Conservation (phyloP, 805 yeast genomes). For the Yarrowia porcina region DNA sequence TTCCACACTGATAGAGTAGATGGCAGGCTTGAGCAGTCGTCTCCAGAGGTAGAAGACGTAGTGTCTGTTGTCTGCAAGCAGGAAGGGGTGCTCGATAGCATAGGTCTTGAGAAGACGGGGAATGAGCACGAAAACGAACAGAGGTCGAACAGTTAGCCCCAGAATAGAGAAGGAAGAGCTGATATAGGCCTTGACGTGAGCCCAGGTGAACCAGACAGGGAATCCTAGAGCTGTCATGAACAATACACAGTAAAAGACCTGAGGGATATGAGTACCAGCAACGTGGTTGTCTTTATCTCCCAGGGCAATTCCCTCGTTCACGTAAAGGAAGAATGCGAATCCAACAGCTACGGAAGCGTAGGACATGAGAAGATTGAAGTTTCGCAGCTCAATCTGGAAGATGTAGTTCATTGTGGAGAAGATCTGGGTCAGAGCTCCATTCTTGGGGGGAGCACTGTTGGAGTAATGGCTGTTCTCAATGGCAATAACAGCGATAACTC, state of each 20-base stretch:
- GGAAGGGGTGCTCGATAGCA: conserved; percentile 82
- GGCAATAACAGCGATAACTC: conserved; percentile 49
- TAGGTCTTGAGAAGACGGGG: conserved; percentile 25
- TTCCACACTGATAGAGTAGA: conserved; percentile 10
- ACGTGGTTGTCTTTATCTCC: conserved; percentile 90
- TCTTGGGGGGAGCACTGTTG: conserved; percentile 1
- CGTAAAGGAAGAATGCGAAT: conserved; percentile 56
- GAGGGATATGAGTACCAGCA: conserved; percentile 69
- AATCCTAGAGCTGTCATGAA: conserved; percentile 63
- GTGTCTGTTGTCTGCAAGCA: conserved; percentile 92
- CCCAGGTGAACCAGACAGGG: conserved; percentile 65
- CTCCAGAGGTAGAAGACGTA: conserved; percentile 84
- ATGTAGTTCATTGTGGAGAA: conserved; percentile 30
- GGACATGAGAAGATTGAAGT: conserved; percentile 28
- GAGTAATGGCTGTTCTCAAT: conserved; percentile 16
- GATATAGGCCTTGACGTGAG: neutral
- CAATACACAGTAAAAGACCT: conserved; percentile 70
- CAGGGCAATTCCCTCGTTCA: conserved; percentile 80
- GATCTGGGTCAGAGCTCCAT: neutral
- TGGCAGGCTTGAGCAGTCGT: conserved; percentile 50
- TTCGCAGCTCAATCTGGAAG: neutral
- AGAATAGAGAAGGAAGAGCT: conserved; percentile 17
- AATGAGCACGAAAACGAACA: neutral
- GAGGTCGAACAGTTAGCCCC: conserved; percentile 13
- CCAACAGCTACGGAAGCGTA: conserved; percentile 47